Conservation (phyloP, 345 rosid genomes). For the Erodium maritimum region DNA sequence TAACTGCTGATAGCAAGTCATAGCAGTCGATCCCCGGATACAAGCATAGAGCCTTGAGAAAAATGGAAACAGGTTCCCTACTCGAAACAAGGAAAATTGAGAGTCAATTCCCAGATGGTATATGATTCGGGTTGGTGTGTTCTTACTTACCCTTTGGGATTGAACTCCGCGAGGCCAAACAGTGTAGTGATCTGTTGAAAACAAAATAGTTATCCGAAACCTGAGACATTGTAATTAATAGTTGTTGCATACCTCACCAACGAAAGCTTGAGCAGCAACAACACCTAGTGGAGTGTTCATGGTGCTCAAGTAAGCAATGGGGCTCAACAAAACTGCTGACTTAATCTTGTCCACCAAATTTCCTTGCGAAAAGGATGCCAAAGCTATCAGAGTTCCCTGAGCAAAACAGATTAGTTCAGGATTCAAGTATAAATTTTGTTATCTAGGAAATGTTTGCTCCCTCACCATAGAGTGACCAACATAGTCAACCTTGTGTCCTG, state of each 20-base stretch:
- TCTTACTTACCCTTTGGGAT: slow-evolving; percentile 58
- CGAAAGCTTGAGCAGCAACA: slow-evolving; percentile 49
- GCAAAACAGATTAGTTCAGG: no score
- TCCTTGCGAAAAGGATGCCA: slow-evolving; percentile 73
- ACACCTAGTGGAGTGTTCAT: slow-evolving; percentile 66
- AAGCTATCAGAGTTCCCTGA: slow-evolving; percentile 64
- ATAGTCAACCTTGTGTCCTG: slow-evolving; percentile 67
- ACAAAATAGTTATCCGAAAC: slow-evolving; percentile 1
- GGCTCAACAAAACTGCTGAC: slow-evolving; percentile 73
- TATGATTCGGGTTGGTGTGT: neutral
- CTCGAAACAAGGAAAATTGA: neutral
- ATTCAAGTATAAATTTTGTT: neutral
- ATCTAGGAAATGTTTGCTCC: neutral
- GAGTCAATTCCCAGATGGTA: neutral
- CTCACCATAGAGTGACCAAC: slow-evolving; percentile 86
- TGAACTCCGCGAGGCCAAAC: slow-evolving; percentile 59
- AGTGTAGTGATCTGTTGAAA: slow-evolving; percentile 34
- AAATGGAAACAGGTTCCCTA: slow-evolving; percentile 35
- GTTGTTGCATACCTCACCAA: slow-evolving; percentile 51
- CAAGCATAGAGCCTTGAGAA: slow-evolving; percentile 43
- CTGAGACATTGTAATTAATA: no score
- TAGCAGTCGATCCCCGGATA: slow-evolving; percentile 64
- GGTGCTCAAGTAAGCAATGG: slow-evolving; percentile 81
- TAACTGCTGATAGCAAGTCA: slow-evolving; percentile 45
- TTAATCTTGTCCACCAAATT: slow-evolving; percentile 40